phyloP scores from a whole-genome alignment of 2,329 filamentous ascomycete genomes.

The Colletotrichum coccodes region DNA sequence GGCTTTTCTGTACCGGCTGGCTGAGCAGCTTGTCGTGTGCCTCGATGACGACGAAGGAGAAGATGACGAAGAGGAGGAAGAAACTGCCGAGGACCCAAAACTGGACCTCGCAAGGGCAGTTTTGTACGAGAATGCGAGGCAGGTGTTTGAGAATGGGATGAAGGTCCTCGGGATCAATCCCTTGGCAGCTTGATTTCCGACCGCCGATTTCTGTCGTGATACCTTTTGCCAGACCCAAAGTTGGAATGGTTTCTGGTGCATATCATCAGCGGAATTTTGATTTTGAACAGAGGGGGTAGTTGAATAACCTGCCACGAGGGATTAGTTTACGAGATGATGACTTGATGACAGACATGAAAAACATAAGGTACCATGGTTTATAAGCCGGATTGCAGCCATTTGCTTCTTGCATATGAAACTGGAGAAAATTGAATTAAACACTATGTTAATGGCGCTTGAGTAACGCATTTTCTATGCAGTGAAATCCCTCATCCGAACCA shows the following conservation, averaged over 20 bases:
- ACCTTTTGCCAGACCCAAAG: neutral
- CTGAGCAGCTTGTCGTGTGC: constrained; percentile 10
- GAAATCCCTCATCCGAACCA: fast-evolving
- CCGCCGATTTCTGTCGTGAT: no score
- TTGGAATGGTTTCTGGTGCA: neutral
- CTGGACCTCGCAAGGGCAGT: constrained; percentile 69
- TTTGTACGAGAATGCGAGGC: constrained; percentile 69
- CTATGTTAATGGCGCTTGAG: fast-evolving
- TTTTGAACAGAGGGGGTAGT: neutral
- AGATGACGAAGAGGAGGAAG: constrained; percentile 7
- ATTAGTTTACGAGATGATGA: constrained; percentile 2
- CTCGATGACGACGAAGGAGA: constrained; percentile 21
- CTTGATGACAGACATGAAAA: constrained; percentile 2
- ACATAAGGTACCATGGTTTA: neutral
- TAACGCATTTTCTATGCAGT: no score
- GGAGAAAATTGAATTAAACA: neutral
- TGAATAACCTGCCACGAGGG: neutral
- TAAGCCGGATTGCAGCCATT: neutral
- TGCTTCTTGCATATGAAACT: neutral
- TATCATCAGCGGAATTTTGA: neutral
- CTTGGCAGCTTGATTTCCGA: neutral
- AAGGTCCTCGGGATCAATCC: constrained; percentile 60
- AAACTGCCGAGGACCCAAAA: constrained; percentile 50
- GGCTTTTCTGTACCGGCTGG: constrained; percentile 59
- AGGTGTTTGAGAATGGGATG: constrained; percentile 75